Base-by-base conservation (phyloP, 441 rosid genomes). In the Geranium incanum region DNA sequence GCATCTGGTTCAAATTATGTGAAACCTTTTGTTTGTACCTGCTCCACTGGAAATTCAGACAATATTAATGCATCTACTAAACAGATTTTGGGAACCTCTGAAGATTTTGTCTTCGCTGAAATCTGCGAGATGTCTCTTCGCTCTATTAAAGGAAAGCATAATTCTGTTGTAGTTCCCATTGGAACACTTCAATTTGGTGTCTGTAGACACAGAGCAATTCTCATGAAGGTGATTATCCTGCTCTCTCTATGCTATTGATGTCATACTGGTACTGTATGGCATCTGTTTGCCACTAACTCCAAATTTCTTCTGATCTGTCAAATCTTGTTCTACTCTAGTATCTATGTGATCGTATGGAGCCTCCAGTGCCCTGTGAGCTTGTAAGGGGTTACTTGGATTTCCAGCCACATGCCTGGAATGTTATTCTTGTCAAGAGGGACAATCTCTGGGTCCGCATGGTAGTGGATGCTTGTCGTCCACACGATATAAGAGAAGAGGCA, bases 311-410 rank as follows among this genome's bases (percentile, higher is more conserved):
- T 66, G 28, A 72, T 72, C 80, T 79, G 68, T 68, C 72, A 15
- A 36, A 41, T 36, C 6, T 78, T 69, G 9, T 28, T 69, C 75
- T 74, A 66, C 52, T 80, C 28, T 76, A 94, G 99, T 92, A 90
- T 80, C 88, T 95, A 55, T 95, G 99, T 74, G 99, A 95, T 68
- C 86, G 99, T 65, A 89, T 92, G 93, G 88, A 89, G 68, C 99
- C 97, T 70, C 96, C 97, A 50, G 75, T 92, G 60, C 97, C 92
- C 16, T 92, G 99, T 71, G 99, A 95, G 84, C 94, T 95, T 84
- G 92, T 94, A 50, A 90, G 99, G 84, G 99, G 99, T 36, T 94
- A 92, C 82, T 79, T 92, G 77, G 97, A 92, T 84, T 94, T 86
- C 80, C 72, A 79, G 80, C 97, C 97, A 50, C 99, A 92, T 86